Percentiles rank a stretch among this genome's conserved stretches.
These are phyloP conservation scores for Lathyrus sativus DNA, from an alignment of 306 rosid genomes.

Conservation along the genomic window DNA sequence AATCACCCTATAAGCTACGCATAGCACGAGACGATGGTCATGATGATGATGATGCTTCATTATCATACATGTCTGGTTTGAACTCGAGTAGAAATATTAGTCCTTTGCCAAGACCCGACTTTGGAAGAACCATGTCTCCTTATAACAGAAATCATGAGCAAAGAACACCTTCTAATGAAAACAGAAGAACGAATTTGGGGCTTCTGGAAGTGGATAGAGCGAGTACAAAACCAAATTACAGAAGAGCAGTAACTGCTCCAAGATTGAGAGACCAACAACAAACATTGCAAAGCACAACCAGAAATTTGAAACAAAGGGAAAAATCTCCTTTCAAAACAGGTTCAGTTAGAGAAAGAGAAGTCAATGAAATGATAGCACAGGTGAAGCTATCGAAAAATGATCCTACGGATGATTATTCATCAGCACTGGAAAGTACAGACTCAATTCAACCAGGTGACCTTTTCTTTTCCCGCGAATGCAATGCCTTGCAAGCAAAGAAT, in stretches of 20 bases:
- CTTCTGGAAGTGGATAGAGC: constrained; percentile 30
- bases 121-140: constrained; percentile 54
- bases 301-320: constrained; percentile 41
- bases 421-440: constrained; percentile 53
- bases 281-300: constrained; percentile 38
- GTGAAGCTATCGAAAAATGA: constrained; percentile 45
- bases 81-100: constrained; percentile 49
- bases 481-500: constrained; percentile 42
- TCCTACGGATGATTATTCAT: constrained; percentile 19
- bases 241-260: constrained; percentile 70
- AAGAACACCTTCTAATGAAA: constrained; percentile 29
- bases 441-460: constrained; percentile 74
- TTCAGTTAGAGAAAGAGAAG: constrained; percentile 66
- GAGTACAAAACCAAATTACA: constrained; percentile 48
- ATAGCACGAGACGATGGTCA: constrained; percentile 34
- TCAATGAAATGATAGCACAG: constrained; percentile 66
- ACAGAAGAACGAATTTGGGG: constrained; percentile 20
- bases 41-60: constrained; percentile 8
- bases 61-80: constrained; percentile 34
- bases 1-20: constrained; percentile 62
- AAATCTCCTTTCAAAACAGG: constrained; percentile 40
- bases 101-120: constrained; percentile 56
- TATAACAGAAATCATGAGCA: constrained; percentile 36
- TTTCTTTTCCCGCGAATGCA: constrained; percentile 73
- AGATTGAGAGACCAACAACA: constrained; percentile 54